A percentile compares a stretch with the other conserved stretches of the same genome.
These are phyloP conservation scores for Suillus variegatus DNA, from an alignment of 768 basidiomycete species.

Conservation along the genomic window DNA sequence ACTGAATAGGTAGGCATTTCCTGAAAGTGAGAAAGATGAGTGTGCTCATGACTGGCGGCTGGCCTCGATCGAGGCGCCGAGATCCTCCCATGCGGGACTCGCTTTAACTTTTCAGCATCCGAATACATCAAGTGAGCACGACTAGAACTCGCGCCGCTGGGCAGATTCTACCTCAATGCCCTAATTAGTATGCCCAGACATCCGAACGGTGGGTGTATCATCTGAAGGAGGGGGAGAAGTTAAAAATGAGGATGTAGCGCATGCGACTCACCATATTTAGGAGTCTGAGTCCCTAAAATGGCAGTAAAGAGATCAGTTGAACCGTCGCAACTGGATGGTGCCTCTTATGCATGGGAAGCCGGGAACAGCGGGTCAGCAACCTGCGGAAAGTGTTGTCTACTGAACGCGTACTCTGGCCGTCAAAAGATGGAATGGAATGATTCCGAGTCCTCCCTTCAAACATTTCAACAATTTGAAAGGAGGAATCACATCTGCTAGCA, in stretches of 20 bases:
- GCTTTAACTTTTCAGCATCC: neutral
- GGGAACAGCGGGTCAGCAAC: neutral
- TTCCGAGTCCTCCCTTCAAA: neutral
- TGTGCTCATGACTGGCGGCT: neutral
- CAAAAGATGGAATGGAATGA: neutral
- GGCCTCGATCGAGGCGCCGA: neutral
- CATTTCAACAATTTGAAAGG: neutral
- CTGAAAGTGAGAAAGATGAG: neutral
- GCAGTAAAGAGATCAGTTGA: neutral
- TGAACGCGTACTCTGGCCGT: neutral
- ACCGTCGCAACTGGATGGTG: neutral
- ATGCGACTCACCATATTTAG: slow-evolving; percentile 2
- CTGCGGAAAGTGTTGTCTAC: neutral
- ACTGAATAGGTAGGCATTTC: neutral
- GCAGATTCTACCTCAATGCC: neutral
- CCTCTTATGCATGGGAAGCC: neutral
- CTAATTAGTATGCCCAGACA: neutral
- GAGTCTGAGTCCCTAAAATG: neutral
- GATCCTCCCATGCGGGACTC: neutral
- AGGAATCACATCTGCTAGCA: neutral
- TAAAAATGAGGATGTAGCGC: neutral
- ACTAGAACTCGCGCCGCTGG: neutral
- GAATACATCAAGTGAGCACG: neutral
- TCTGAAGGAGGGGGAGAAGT: neutral
- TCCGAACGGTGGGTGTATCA: neutral